phyloP scores from a whole-genome alignment of 768 basidiomycete genomes.

The Lactifluus hygrophoroides region DNA sequence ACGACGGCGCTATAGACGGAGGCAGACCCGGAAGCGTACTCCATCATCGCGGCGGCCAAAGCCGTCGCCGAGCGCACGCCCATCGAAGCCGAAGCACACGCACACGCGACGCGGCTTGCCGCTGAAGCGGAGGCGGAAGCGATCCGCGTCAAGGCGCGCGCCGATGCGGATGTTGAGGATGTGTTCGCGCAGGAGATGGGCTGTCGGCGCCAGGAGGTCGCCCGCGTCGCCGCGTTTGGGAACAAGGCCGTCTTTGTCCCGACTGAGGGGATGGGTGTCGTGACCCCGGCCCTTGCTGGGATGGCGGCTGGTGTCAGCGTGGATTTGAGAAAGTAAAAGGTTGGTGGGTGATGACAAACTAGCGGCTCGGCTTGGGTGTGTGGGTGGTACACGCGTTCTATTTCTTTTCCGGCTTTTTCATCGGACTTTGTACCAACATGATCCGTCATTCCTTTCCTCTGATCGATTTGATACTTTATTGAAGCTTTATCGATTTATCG shows the following conservation, averaged over 20 bases:
- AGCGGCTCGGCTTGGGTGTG: too few species aligned
- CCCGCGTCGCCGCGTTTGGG: slow-evolving; percentile 57
- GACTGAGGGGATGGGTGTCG: slow-evolving; percentile 46
- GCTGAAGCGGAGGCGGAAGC: slow-evolving; percentile 72
- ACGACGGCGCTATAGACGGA: slow-evolving; percentile 36
- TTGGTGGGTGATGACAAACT: too few species aligned
- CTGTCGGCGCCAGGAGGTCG: slow-evolving; percentile 55
- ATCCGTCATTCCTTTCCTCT: too few species aligned
- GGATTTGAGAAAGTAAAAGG: too few species aligned
- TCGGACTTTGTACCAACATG: too few species aligned
- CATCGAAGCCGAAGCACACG: slow-evolving; percentile 70
- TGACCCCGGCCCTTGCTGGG: slow-evolving; percentile 54
- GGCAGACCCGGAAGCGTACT: slow-evolving; percentile 71
- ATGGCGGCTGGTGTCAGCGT: slow-evolving; percentile 62
- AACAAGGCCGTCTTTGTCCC: slow-evolving; percentile 62
- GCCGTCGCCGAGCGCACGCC: slow-evolving; percentile 56
- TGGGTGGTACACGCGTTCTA: too few species aligned
- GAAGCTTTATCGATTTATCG: too few species aligned
- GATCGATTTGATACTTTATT: too few species aligned
- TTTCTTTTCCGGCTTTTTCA: too few species aligned
- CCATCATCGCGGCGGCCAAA: slow-evolving; percentile 62
- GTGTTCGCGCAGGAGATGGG: slow-evolving; percentile 72
- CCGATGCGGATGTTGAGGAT: slow-evolving; percentile 54
- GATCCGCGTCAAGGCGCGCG: slow-evolving; percentile 51
- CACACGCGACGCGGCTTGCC: slow-evolving; percentile 66